Conservation (phyloP, 1,284 basidiomycete species). For the Ustilago esculenta region DNA sequence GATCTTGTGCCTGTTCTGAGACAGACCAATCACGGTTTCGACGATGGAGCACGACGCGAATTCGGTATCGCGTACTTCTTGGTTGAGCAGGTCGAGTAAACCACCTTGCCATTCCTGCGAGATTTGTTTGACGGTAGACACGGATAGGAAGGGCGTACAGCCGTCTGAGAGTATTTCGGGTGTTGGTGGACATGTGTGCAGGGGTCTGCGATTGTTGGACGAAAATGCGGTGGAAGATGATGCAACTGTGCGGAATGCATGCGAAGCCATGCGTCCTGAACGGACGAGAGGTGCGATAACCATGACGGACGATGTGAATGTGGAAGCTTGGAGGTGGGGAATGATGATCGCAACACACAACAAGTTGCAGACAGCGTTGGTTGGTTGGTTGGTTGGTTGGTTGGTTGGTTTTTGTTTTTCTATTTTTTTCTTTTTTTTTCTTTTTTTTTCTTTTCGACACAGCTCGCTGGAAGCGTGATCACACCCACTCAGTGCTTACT, state of each 20-base stretch:
- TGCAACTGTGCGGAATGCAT: slow-evolving; percentile 10
- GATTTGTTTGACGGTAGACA: slow-evolving; percentile 54
- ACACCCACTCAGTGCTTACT: too few species aligned
- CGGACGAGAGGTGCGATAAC: slow-evolving; percentile 28
- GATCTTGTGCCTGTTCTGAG: slow-evolving; percentile 74
- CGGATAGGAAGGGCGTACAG: slow-evolving; percentile 60
- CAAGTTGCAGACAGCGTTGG: too few species aligned
- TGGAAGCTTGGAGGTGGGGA: not conserved
- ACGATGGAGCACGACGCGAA: slow-evolving; percentile 74
- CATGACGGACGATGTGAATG: slow-evolving; percentile 11
- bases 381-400: too few species aligned
- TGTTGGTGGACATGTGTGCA: slow-evolving; percentile 58
- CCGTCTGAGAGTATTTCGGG: slow-evolving; percentile 49
- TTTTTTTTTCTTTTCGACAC: slow-evolving; percentile 19
- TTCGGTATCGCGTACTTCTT: slow-evolving; percentile 71
- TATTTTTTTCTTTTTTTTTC: slow-evolving; percentile 3
- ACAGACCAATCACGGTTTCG: slow-evolving; percentile 79
- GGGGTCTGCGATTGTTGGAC: slow-evolving; percentile 4
- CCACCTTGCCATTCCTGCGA: slow-evolving; percentile 61
- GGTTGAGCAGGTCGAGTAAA: slow-evolving; percentile 61
- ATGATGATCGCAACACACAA: not conserved
- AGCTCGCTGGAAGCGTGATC: slow-evolving; percentile 9
- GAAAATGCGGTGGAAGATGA: slow-evolving; percentile 19
- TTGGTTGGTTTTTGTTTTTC: slow-evolving; percentile 1
- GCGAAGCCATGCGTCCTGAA: slow-evolving; percentile 28